Evolutionary conservation across 1,284 basidiomycete genomes (phyloP), one percentile per base, ranked within the genome.

Genomic region (Cystobasidium pallidum): DNA sequence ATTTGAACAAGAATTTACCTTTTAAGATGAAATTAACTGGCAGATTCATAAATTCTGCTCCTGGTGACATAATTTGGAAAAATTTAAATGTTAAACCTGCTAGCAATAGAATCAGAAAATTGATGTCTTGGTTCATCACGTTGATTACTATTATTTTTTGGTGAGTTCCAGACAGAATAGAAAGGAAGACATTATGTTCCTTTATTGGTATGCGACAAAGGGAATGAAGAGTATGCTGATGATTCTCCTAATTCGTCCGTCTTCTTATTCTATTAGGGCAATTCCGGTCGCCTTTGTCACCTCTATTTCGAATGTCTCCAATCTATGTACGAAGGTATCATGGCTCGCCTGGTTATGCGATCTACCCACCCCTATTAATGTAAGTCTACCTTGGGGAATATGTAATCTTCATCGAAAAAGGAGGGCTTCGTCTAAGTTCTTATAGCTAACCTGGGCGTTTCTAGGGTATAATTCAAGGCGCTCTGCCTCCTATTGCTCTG

Each of bases 11-110:
- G 70, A 78, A 79, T 64, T 74, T 76, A 7, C 79, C 79, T 10
- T 21, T 51, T 7, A 70, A 62, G 32, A 70, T 91, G 76, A 84
- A 87, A 32, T 90, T 92, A 87, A 70, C 72, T 0, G 71, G 73
- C 2, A 73, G 77, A 34, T 88, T 86, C 76, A 83, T 88, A n/a
- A 90, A 91, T 75, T 87, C 94, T 55, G 85, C 88, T 2, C 91
- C 92, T 0, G 86, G 87, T 57, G 94, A 97, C 81, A 88, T 99
- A 45, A 88, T 96, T 74, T 98, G 94, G 94, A 83, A 85, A 28
- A 97, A 96, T 81, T 83, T 95, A 26, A 80, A 87, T 67, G 82
- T 97, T 82, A 94, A 94, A 79, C 91, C 92, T 0, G 96, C 94
- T 79, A 92, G 96, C 81, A 86, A 87, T 75, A 85, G 87, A 79